Conservation (phyloP, 2,329 filamentous ascomycete species). For the Tympanopsis confertula region DNA sequence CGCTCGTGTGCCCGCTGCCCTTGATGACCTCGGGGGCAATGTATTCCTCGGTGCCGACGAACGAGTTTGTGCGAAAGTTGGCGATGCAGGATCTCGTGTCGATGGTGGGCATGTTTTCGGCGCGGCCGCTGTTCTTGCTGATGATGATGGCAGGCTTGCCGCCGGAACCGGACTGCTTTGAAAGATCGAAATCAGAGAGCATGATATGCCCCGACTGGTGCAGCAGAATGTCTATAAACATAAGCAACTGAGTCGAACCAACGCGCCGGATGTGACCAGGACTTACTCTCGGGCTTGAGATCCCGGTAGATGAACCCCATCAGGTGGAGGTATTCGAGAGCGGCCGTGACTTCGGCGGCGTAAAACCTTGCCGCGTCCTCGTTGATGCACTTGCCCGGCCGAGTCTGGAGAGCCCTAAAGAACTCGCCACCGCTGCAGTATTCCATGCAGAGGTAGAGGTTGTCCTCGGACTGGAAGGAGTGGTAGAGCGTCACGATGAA, state of each 20-base stretch:
- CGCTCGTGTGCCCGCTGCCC: constrained; percentile 93
- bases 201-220: constrained; percentile 99
- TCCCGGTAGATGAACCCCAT: constrained; percentile 99
- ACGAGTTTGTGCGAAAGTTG: constrained; percentile 96
- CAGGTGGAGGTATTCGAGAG: constrained; percentile 88
- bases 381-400: constrained; percentile 91
- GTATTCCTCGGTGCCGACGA: constrained; percentile 97
- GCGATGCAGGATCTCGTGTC: constrained; percentile 97
- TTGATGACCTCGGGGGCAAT: constrained; percentile 98
- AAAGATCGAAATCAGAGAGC: constrained; percentile 97
- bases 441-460: constrained; percentile 99
- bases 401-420: constrained; percentile 89
- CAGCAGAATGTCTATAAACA: constrained; percentile 69
- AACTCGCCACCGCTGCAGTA: constrained; percentile 99
- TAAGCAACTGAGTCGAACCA: constrained; percentile 21
- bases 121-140: constrained; percentile 75
- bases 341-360: constrained; percentile 91
- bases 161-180: constrained; percentile 91
- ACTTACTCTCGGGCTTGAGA: constrained; percentile 90
- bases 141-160: constrained; percentile 98
- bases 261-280: background rate
- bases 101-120: constrained; percentile 83
- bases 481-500: constrained; percentile 98
- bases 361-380: constrained; percentile 97
- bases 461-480: constrained; percentile 97